Conservation (phyloP, 306 rosid genomes). For the Glycyrrhiza uralensis region DNA sequence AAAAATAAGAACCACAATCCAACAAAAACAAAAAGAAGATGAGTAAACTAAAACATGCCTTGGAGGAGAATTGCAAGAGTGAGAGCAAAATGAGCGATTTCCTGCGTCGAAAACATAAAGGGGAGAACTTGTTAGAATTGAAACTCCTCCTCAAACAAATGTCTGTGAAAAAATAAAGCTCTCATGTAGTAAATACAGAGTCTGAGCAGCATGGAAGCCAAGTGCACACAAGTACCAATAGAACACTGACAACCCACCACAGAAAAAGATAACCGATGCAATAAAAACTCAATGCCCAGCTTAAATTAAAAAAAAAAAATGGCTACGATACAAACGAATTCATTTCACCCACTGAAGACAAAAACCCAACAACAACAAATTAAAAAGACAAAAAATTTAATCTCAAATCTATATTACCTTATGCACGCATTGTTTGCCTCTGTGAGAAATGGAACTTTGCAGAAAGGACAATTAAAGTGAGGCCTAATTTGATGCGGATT, state of each 20-base stretch:
- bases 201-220: constrained; percentile 22
- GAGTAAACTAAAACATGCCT: constrained; percentile 35
- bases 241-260: constrained; percentile 21
- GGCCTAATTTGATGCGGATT: background rate
- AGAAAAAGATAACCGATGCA: background rate
- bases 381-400: background rate
- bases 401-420: background rate
- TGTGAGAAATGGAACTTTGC: background rate
- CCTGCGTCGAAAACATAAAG: background rate
- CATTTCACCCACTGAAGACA: background rate
- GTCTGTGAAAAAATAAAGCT: background rate
- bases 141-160: constrained; percentile 14
- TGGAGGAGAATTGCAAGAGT: background rate
- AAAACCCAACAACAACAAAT: background rate
- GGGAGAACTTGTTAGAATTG: background rate
- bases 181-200: background rate
- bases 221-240: constrained; percentile 33
- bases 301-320: constrained; percentile 13
- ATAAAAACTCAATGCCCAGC: constrained; percentile 19
- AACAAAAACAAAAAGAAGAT: background rate
- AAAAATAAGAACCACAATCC: background rate
- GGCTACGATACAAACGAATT: background rate
- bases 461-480: background rate
- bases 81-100: constrained; percentile 8
- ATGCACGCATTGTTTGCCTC: background rate